These are phyloP conservation scores for Carex cristatella DNA, from an alignment of 176 grass and related monocot genomes.

Conservation along the genomic window DNA sequence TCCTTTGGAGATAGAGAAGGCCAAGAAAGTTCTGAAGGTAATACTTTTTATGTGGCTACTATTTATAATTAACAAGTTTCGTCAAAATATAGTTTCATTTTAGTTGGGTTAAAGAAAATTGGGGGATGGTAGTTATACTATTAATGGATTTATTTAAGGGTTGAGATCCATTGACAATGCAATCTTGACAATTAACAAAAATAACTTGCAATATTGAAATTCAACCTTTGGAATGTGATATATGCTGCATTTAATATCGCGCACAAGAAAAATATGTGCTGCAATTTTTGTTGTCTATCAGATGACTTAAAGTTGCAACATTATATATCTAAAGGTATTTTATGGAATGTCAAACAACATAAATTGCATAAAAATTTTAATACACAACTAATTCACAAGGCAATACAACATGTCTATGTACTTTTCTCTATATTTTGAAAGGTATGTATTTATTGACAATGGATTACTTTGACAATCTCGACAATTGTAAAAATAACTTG, in stretches of 20 bases:
- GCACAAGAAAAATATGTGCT: too few species aligned
- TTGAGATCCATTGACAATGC: background rate
- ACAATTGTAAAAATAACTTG: background rate
- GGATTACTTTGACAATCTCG: background rate
- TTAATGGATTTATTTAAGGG: background rate
- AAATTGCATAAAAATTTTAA: too few species aligned
- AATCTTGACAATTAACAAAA: background rate
- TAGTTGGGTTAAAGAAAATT: background rate
- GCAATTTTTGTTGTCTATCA: too few species aligned
- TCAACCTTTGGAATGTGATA: too few species aligned
- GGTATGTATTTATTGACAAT: background rate
- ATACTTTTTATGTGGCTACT: background rate
- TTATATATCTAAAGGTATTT: too few species aligned
- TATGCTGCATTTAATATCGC: too few species aligned
- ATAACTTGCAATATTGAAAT: too few species aligned
- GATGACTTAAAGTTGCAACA: too few species aligned
- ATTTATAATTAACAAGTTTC: background rate
- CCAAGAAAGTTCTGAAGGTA: slow-evolving; percentile 91
- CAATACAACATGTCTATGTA: too few species aligned
- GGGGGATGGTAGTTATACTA: background rate
- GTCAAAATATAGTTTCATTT: background rate
- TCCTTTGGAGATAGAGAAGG: slow-evolving; percentile 79
- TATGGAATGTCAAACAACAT: too few species aligned
- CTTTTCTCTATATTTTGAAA: background rate
- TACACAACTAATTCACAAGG: too few species aligned